phyloP scores from a whole-genome alignment of 805 yeast species.

The Wickerhamomyces canadensis region DNA sequence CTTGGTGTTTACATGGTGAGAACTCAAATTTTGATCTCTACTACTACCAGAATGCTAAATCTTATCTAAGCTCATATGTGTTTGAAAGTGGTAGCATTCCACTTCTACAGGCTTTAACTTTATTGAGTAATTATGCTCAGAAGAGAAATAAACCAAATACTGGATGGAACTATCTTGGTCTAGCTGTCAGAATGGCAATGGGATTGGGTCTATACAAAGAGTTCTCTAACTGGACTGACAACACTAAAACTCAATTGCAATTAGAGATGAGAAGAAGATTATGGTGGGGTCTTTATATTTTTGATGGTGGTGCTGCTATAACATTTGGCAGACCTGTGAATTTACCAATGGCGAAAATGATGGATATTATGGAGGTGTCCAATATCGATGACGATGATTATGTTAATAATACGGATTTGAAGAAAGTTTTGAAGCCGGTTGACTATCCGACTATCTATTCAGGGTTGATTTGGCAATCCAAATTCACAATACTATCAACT shows the following conservation, averaged over 20 bases:
- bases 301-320: constrained; percentile 59
- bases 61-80: constrained; percentile 37
- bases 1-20: constrained; percentile 61
- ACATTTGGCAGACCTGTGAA: constrained; percentile 62
- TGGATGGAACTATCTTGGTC: constrained; percentile 63
- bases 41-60: constrained; percentile 51
- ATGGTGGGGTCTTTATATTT: constrained; percentile 65
- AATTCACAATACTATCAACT: constrained; percentile 42
- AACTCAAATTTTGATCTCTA: constrained; percentile 43
- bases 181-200: constrained; percentile 61
- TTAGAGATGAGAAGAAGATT: constrained; percentile 53
- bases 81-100: constrained; percentile 57
- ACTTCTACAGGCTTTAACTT: constrained; percentile 45
- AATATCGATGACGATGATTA: constrained; percentile 42
- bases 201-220: constrained; percentile 60
- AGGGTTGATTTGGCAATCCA: constrained; percentile 50
- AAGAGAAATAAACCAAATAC: constrained; percentile 63
- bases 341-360: constrained; percentile 39
- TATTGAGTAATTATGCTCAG: constrained; percentile 56
- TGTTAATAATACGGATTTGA: constrained; percentile 9
- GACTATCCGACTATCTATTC: constrained; percentile 50
- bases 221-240: constrained; percentile 33
- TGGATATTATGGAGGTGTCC: constrained; percentile 45
- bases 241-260: constrained; percentile 35
- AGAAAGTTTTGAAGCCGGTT: constrained; percentile 17